phyloP scores from a whole-genome alignment of 306 rosid species.

The Begonia peltatifolia region DNA sequence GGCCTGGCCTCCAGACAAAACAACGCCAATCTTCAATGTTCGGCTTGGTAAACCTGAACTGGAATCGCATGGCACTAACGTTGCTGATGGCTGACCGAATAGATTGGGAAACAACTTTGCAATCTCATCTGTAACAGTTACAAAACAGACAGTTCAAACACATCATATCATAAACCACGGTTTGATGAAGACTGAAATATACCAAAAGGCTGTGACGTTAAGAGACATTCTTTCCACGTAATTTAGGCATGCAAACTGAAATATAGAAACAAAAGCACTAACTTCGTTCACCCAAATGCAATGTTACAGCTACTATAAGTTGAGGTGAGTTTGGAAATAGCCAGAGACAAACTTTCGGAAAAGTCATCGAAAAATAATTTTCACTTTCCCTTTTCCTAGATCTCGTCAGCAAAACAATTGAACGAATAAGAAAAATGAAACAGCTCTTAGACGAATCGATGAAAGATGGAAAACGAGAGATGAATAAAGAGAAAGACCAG shows the following conservation, averaged over 20 bases:
- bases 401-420: no score
- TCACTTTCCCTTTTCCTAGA: no score
- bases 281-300: no score
- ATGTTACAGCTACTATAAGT: no score
- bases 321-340: no score
- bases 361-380: no score
- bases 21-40: constrained; percentile 85
- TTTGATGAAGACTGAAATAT: neutral
- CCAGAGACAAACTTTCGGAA: no score
- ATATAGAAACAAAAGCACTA: no score
- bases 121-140: constrained; percentile 47
- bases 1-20: constrained; percentile 95
- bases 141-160: neutral
- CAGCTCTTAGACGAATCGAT: no score
- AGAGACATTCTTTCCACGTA: neutral
- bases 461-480: constrained; percentile 2
- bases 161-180: constrained; percentile 2
- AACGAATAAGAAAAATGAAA: no score
- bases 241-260: no score
- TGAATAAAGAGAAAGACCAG: constrained; percentile 30
- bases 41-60: constrained; percentile 9
- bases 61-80: constrained; percentile 35
- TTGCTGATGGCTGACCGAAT: constrained; percentile 83
- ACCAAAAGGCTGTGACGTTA: neutral
- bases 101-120: constrained; percentile 76